phyloP scores from a whole-genome alignment of 2,329 filamentous ascomycete species.

The Mollisia scopiformis region DNA sequence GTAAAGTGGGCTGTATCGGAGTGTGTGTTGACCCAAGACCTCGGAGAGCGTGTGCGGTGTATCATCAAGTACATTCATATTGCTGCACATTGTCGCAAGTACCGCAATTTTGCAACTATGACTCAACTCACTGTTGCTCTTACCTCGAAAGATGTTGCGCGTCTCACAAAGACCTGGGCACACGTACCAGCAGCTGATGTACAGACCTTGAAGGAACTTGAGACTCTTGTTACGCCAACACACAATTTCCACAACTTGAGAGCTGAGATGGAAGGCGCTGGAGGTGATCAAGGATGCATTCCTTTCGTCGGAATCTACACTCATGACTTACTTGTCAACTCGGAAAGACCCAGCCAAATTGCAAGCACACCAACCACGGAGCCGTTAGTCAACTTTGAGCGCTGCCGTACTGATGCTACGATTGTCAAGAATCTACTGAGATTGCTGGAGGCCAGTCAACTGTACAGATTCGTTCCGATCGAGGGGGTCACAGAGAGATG shows the following conservation, averaged over 20 bases:
- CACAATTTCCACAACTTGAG: conserved; percentile 78
- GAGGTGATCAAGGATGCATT: conserved; percentile 72
- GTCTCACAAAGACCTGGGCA: conserved; percentile 72
- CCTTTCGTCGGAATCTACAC: conserved; percentile 85
- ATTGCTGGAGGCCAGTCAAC: conserved; percentile 77
- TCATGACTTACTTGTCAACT: conserved; percentile 81
- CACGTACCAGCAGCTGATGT: conserved; percentile 68
- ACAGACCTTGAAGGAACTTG: conserved; percentile 68
- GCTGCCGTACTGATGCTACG: conserved; percentile 73
- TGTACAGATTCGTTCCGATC: conserved; percentile 74
- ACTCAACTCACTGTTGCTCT: conserved; percentile 80
- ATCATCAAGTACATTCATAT: conserved; percentile 85
- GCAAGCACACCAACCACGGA: conserved; percentile 67
- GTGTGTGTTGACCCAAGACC: conserved; percentile 71
- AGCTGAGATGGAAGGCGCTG: conserved; percentile 74
- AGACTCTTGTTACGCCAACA: conserved; percentile 74
- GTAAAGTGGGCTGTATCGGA: conserved; percentile 87
- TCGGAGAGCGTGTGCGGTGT: conserved; percentile 74
- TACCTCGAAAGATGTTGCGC: conserved; percentile 71
- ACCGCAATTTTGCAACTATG: conserved; percentile 84
- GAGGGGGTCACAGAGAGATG: conserved; percentile 79
- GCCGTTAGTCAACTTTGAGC: conserved; percentile 81
- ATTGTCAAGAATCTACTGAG: conserved; percentile 80
- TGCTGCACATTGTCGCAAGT: conserved; percentile 72
- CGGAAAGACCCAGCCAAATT: conserved; percentile 76